Evolutionary conservation across 2,329 filamentous ascomycete species (phyloP), one percentile per base, ranked within the genome.

Genomic region (Emmonsiellopsis sp.): DNA sequence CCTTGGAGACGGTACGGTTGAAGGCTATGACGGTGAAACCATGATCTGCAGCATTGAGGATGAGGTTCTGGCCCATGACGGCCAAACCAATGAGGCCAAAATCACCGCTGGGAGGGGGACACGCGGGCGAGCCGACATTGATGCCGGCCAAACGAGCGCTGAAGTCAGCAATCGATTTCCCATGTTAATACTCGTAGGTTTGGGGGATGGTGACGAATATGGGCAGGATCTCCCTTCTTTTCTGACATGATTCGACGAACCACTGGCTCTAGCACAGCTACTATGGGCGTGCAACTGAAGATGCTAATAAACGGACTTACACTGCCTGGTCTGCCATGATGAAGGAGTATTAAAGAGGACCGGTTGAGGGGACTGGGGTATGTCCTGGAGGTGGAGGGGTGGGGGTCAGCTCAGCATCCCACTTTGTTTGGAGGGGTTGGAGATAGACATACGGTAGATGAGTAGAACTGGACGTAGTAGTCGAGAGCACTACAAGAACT

Each of bases 1-100:
- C 93, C 85, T 98, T 98, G 76, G 89, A 84, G 65, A 96, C 89
- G 66, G 93, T 98, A 76, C 93, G 88, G 86, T 98, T 98, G 85
- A 87, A 98, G 65, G 92, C 93, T 76, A 92, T 87, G 70, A 98
- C 89, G 72, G 89, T 97, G 84, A 94, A 97, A 70, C 91, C 87
- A 67, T 92, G 84, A 74, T 93, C 88, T 66, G 88, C 88, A 78
- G 86, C 88, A 76, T 93, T 93, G 70, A 93, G 76, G 73, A 93
- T 91, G 76, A 93, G 78, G 79, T 92, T 93, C 80, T 91, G 86
- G 73, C 77, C 77, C 86, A 93, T 93, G 76, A 93, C 88, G 78
- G 88, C 88, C 79, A 93, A 81, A 82, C 88, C 88, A 73, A 93
- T 92, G 70, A 93, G 86, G 80, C 88, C 88, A 76, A 93, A 85